Evolutionary conservation across 1,139 yeast species (phyloP).

Genomic region (Saccharomycopsis hybrid): DNA sequence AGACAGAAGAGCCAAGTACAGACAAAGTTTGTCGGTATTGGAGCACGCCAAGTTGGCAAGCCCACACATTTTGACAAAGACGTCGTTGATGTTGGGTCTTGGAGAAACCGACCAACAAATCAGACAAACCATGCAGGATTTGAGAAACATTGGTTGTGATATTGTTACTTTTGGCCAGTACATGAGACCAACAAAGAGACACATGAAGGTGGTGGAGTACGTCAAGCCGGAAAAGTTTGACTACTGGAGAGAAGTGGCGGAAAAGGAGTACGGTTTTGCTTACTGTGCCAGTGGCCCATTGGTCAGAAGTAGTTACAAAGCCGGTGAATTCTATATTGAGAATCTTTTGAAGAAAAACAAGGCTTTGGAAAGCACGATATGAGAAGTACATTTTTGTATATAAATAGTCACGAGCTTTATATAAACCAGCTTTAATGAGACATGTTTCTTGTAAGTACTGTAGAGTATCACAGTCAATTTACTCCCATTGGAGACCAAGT

Average conservation of each 20-base stretch:
- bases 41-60: slow-evolving; percentile 72
- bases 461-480: too few relatives aligned
- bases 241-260: slow-evolving; percentile 81
- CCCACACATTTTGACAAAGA: slow-evolving; percentile 78
- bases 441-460: too few relatives aligned
- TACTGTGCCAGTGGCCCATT: slow-evolving; percentile 98
- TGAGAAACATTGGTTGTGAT: slow-evolving; percentile 75
- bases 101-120: slow-evolving; percentile 95
- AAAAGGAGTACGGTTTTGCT: slow-evolving; percentile 79
- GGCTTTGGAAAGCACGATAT: background rate
- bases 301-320: slow-evolving; percentile 94
- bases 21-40: slow-evolving; percentile 77
- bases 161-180: slow-evolving; percentile 98
- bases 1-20: slow-evolving; percentile 93
- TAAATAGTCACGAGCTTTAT: too few relatives aligned
- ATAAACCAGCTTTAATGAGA: too few relatives aligned
- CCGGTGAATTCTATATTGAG: slow-evolving; percentile 97
- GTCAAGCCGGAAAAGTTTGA: slow-evolving; percentile 93
- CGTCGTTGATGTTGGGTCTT: slow-evolving; percentile 92
- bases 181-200: slow-evolving; percentile 98
- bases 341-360: slow-evolving; percentile 68
- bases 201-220: slow-evolving; percentile 96
- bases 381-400: too few relatives aligned
- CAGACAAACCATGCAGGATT: slow-evolving; percentile 62
- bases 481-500: too few relatives aligned